phyloP scores from a whole-genome alignment of 345 rosid genomes.

The Kandelia obovata region DNA sequence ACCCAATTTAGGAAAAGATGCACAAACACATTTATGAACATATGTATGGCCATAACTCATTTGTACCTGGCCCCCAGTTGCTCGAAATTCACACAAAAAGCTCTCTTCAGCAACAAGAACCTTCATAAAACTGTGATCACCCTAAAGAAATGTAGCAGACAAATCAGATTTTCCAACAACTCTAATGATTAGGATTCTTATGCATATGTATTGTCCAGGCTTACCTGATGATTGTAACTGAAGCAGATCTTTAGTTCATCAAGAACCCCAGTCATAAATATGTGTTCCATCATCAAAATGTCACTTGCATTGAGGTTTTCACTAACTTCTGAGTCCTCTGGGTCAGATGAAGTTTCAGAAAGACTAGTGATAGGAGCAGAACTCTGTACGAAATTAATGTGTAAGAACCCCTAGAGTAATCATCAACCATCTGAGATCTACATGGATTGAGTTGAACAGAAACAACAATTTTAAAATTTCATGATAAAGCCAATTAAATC shows the following conservation, averaged over 20 bases:
- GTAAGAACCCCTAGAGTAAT: neutral
- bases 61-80: conserved; percentile 89
- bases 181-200: conserved; percentile 17
- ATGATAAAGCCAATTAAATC: neutral
- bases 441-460: too few relatives aligned
- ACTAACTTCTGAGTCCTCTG: conserved; percentile 59
- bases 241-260: conserved; percentile 84
- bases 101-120: conserved; percentile 80
- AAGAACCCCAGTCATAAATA: conserved; percentile 80
- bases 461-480: too few relatives aligned
- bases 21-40: conserved; percentile 18
- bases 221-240: conserved; percentile 65
- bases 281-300: conserved; percentile 46
- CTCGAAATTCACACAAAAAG: conserved; percentile 76
- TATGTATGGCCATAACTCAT: conserved; percentile 12
- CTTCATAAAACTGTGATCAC: conserved; percentile 51
- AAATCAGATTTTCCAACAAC: conserved; percentile 30
- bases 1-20: neutral
- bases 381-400: conserved; percentile 43
- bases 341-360: conserved; percentile 84
- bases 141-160: conserved; percentile 39
- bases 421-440: too few relatives aligned
- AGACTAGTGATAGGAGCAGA: conserved; percentile 78
- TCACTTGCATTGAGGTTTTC: conserved; percentile 37
- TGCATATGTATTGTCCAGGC: conserved; percentile 12